Base-by-base conservation (phyloP, 352 stramenopile species). In the Phytopythium montanum region DNA sequence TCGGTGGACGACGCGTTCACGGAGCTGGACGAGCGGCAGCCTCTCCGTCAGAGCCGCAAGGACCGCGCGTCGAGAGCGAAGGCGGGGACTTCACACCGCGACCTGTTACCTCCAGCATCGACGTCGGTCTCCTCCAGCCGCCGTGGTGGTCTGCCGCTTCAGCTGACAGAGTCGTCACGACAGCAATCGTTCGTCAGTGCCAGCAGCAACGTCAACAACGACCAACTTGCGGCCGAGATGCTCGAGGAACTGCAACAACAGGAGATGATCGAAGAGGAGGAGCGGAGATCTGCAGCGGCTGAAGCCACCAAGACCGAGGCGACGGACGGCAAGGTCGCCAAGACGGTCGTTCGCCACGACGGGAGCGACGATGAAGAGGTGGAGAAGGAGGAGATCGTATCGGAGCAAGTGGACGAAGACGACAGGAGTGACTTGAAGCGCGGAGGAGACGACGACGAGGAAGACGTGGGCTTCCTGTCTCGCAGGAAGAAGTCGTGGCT, bases 1-100 rank as follows among this genome's bases (percentile, higher is more conserved):
- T 94, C 81, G 0, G 88, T 94, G 34, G 81, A 92, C 46, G 84
- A 92, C 50, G 78, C 76, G 2, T 88, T 92, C 59, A 64, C 72
- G 18, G 67, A 64, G 18, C 62, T 69, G 5, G 67, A 64, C 23
- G 65, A 76, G 12, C 58, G 41, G 13, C 59, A 46, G 31, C 49
- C 4, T 14, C 26, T 16, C 0, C 51, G 33, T 3, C 51, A 56
- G 21, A 55, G 33, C 51, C 51, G 33, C 19, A 45, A 56, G 19
- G 33, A 45, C 21, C 51, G 51, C 2, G 31, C 21, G 2, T 56
- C 33, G 29, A 42, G 46, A 42, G 33, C 31, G n/a, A 42, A 46
- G 4, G 7, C 31, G 13, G 29, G 10, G 6, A 33, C 10, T 13
- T 42, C 33, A 9, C 29, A 10, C 33, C 33, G 34, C 5, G 45